Conservation (phyloP, 2,329 filamentous ascomycete species). For the Scedosporium dehoogii region DNA sequence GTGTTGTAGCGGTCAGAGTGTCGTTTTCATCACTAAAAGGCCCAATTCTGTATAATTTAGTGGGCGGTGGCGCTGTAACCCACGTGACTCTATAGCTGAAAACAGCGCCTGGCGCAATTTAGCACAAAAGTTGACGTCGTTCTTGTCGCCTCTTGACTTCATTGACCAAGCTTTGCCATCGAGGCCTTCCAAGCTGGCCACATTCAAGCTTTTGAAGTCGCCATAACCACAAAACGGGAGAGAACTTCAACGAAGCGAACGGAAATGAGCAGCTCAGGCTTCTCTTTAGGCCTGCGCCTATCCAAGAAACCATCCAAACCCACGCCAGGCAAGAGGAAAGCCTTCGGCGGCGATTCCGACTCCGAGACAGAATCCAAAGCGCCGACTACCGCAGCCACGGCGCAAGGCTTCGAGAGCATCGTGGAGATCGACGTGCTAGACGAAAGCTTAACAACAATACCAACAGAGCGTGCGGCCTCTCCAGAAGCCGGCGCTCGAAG, state of each 20-base stretch:
- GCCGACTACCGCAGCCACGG: conserved; percentile 19
- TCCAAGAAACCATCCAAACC: conserved; percentile 48
- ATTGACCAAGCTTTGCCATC: too few relatives aligned
- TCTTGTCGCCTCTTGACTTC: too few relatives aligned
- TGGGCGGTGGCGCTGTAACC: too few relatives aligned
- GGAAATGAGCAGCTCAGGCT: conserved; percentile 36
- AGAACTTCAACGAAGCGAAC: not conserved
- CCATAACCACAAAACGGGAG: not conserved
- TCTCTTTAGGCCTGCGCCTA: conserved; percentile 49
- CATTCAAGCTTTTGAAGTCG: too few relatives aligned
- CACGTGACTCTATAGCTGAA: too few relatives aligned
- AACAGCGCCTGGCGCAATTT: too few relatives aligned
- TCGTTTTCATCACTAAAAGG: too few relatives aligned
- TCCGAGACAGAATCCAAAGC: conserved; percentile 27
- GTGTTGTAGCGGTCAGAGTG: too few relatives aligned
- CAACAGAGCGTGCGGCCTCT: conserved; percentile 5
- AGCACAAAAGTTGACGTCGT: too few relatives aligned
- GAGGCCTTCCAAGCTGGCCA: too few relatives aligned
- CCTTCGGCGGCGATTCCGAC: conserved; percentile 49
- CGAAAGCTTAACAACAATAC: conserved; percentile 16
- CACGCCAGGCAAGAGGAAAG: conserved; percentile 38
- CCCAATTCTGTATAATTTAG: too few relatives aligned
- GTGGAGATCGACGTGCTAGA: conserved; percentile 47
- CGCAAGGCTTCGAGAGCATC: conserved; percentile 47
- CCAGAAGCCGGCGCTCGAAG: conserved; percentile 7